Evolutionary conservation across 345 rosid species (phyloP).

Genomic region (Gossypium longicalyx): DNA sequence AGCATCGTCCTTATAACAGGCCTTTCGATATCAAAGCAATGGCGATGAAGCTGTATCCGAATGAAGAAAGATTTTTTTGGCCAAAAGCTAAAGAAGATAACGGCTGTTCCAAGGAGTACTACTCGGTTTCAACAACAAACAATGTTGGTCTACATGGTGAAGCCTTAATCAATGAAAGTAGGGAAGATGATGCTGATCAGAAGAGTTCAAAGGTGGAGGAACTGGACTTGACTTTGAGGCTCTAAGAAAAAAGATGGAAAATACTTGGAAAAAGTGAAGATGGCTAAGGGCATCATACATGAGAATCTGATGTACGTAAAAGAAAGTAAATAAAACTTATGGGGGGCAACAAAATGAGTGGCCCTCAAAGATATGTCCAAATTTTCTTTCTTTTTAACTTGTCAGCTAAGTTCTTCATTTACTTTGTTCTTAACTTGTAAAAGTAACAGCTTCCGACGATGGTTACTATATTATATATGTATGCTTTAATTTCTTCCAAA

Average conservation of each 20-base stretch:
- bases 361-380: background rate
- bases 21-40: background rate
- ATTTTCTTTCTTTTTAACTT: background rate
- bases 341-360: background rate
- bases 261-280: background rate
- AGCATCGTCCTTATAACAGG: background rate
- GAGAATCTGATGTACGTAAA: background rate
- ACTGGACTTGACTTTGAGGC: slow-evolving; percentile 7
- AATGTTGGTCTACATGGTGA: too few relatives aligned
- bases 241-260: background rate
- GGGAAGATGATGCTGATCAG: background rate
- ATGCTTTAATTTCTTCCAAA: background rate
- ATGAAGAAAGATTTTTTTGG: background rate
- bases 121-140: background rate
- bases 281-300: background rate
- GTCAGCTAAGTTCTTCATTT: background rate
- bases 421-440: background rate
- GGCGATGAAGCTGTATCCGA: background rate
- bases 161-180: too few relatives aligned
- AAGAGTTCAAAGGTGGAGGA: background rate
- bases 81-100: background rate
- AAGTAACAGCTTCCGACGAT: background rate
- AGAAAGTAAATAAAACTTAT: background rate
- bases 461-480: background rate
- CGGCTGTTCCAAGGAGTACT: background rate